A percentile compares a stretch with the other conserved stretches of the same genome.
Conservation (phyloP, 352 stramenopile genomes). For the Globisporangium sylvaticum region DNA sequence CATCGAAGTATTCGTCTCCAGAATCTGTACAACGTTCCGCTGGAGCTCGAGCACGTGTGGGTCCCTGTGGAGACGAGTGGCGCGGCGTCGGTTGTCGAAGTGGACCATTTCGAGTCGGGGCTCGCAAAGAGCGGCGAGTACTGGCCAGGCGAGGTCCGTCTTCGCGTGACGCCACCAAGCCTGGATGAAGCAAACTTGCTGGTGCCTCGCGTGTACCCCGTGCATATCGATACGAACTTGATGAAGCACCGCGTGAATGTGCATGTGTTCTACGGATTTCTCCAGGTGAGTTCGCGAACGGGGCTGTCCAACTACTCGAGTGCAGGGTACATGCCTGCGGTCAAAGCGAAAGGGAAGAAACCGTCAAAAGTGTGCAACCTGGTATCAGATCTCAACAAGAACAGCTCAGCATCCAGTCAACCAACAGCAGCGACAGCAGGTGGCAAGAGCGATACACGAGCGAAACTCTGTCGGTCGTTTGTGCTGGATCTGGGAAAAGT, state of each 20-base stretch:
- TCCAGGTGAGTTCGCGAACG: constrained; percentile 22
- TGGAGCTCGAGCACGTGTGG: constrained; percentile 47
- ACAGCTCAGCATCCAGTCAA: neutral
- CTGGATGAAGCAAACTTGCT: neutral
- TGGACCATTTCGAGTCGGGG: constrained; percentile 28
- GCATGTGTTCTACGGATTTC: constrained; percentile 32
- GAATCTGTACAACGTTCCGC: constrained; percentile 37
- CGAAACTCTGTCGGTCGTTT: constrained; percentile 37
- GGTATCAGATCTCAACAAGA: neutral
- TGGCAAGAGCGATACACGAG: neutral
- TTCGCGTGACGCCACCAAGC: constrained; percentile 22
- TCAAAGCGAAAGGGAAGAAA: constrained; percentile 2
- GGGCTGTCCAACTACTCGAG: constrained; percentile 19
- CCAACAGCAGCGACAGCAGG: neutral
- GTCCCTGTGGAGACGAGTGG: constrained; percentile 7
- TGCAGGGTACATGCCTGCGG: neutral
- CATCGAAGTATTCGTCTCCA: constrained; percentile 6
- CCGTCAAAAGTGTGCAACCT: constrained; percentile 2
- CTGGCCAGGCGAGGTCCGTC: constrained; percentile 26
- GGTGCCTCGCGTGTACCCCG: constrained; percentile 15
- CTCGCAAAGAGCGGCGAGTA: constrained; percentile 18
- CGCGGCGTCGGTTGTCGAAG: constrained; percentile 15
- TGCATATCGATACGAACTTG: constrained; percentile 43
- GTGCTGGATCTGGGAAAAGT: constrained; percentile 44
- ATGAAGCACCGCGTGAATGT: constrained; percentile 30